A percentile compares a stretch with the other conserved stretches of the same genome.
Evolutionary conservation across 2,329 filamentous ascomycete genomes (phyloP).

Genomic region (Colletotrichum paranaense): DNA sequence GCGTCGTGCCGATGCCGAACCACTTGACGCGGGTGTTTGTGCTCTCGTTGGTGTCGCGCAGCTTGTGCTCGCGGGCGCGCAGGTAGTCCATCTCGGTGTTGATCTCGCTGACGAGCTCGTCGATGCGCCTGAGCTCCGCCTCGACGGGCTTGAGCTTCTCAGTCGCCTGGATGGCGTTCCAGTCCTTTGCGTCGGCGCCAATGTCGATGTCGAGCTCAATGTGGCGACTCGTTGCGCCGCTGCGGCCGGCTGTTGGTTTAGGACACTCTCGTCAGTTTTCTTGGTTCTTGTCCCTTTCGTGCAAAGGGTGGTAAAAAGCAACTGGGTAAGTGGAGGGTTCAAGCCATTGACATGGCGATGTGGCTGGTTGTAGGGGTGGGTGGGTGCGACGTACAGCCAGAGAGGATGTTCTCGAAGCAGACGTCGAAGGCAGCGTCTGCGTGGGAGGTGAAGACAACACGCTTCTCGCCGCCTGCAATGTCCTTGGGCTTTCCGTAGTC

Average conservation of each 20-base stretch:
- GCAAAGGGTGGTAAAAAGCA: too few species aligned
- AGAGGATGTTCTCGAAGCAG: constrained; percentile 90
- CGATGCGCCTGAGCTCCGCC: constrained; percentile 90
- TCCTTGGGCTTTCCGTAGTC: constrained; percentile 94
- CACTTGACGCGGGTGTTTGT: constrained; percentile 99
- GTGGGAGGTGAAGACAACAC: constrained; percentile 94
- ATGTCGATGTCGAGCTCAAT: constrained; percentile 96
- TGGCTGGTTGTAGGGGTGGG: not conserved
- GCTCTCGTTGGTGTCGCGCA: constrained; percentile 99
- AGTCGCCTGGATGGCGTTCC: constrained; percentile 93
- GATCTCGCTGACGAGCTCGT: constrained; percentile 90
- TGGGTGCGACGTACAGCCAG: constrained; percentile 67
- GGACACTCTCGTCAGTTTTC: constrained; percentile 37
- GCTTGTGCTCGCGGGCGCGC: constrained; percentile 87
- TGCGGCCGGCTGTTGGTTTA: constrained; percentile 45
- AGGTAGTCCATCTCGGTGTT: constrained; percentile 98
- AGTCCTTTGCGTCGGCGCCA: constrained; percentile 96
- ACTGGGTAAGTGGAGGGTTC: constrained; percentile 18
- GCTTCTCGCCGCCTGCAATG: constrained; percentile 90
- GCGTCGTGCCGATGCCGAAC: constrained; percentile 96
- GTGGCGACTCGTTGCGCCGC: constrained; percentile 70
- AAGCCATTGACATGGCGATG: constrained; percentile 10
- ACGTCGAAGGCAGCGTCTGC: constrained; percentile 94
- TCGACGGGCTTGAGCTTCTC: constrained; percentile 99
- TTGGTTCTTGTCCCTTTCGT: not conserved